Evolutionary conservation across 176 grass and related monocot species (phyloP).

Genomic region (Oryza glaberrima): DNA sequence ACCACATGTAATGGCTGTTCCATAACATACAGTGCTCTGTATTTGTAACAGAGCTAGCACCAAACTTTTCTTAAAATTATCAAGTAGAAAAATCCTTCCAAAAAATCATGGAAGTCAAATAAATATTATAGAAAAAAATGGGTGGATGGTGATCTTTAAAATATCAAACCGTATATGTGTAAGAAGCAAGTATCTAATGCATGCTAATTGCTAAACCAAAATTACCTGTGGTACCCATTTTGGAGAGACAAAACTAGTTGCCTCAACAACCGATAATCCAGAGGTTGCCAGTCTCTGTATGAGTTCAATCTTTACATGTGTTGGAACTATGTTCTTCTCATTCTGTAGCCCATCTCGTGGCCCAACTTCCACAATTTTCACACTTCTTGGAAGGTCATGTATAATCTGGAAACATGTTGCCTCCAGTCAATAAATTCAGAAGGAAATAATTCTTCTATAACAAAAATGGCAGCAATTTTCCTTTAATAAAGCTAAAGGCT

Average conservation of each 20-base stretch:
- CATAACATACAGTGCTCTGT: neutral
- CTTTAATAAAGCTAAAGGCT: neutral
- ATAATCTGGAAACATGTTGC: constrained; percentile 50
- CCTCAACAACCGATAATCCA: constrained; percentile 85
- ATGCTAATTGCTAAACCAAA: neutral
- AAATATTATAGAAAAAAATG: constrained; percentile 9
- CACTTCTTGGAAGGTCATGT: constrained; percentile 51
- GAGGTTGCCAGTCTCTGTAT: constrained; percentile 68
- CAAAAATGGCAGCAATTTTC: neutral
- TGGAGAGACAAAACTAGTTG: constrained; percentile 91
- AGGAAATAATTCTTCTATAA: neutral
- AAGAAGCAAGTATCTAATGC: neutral
- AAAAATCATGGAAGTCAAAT: constrained; percentile 6
- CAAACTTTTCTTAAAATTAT: neutral
- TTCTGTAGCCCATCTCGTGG: constrained; percentile 94
- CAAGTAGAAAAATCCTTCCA: neutral
- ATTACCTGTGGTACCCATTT: constrained; percentile 97
- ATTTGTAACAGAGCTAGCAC: neutral
- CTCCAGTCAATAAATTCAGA: neutral
- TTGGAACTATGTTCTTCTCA: constrained; percentile 71
- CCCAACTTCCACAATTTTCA: constrained; percentile 95
- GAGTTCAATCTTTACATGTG: constrained; percentile 79
- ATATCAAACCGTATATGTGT: neutral
- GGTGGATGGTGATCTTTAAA: neutral
- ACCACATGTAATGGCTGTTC: neutral